Base-by-base conservation (phyloP, 805 yeast species). In the Lachancea nothofagi region DNA sequence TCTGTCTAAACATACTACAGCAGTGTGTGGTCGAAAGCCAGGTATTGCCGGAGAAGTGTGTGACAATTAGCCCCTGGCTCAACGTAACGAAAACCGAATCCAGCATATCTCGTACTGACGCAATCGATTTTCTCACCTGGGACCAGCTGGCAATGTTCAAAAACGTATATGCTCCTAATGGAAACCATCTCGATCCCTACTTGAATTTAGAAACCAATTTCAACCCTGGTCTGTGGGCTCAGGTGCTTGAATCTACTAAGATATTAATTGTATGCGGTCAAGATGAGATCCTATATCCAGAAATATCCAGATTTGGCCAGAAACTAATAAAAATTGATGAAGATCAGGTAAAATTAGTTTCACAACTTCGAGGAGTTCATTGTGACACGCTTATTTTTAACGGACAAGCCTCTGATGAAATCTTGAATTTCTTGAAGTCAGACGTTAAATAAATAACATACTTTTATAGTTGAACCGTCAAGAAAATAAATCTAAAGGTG, bases 51-150 rank as follows among this genome's bases (percentile, higher is more conserved):
- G 33, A 41, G 17, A 49, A 48, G 36, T 52, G 48, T 15, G 24
- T 54, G n/a, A 43, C 40, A 2, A 35, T 55, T 9, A 54, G 59
- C 29, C 61, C 61, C 6, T 55, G 61, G 61, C 40, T 50, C 17
- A 51, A 55, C 36, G 50, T 54, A n/a, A 40, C 51, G 7, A 43
- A 42, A 14, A 24, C 42, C 9, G 45, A 43, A 15, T 10, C 27
- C 7, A 14, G 13, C 17, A 28, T 28, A n/a, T 34, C 35, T 28
- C 37, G 30, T 10, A 10, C 34, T 9, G 41, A 40, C 29, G 8
- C 21, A 10, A 24, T 49, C 15, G 54, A 49, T 34, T 43, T 43
- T 13, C 12, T 50, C 25, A 42, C 52, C 8, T 38, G 31, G 26
- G 33, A 45, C 34, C 41, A 36, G 29, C 37, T 29, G 21, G 40